These are phyloP conservation scores for Diaporthe aspalathi DNA, from an alignment of 2,329 filamentous ascomycete genomes.

Conservation along the genomic window DNA sequence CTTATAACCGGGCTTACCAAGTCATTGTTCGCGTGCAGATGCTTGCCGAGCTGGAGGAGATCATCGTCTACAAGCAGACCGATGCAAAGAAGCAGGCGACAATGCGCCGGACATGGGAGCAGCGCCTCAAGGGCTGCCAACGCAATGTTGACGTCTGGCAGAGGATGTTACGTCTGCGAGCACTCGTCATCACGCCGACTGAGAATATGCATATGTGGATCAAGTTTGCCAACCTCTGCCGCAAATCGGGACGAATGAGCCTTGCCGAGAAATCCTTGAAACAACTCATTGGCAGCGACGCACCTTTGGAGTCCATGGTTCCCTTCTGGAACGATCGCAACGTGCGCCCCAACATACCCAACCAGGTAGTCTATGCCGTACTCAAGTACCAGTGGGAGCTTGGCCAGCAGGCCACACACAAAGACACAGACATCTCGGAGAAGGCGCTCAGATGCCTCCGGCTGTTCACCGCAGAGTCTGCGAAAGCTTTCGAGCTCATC, in stretches of 20 bases:
- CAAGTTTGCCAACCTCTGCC: slow-evolving; percentile 97
- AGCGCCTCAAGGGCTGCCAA: slow-evolving; percentile 91
- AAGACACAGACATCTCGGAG: slow-evolving; percentile 60
- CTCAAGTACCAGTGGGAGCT: slow-evolving; percentile 97
- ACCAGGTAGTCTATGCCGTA: slow-evolving; percentile 94
- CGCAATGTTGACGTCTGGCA: slow-evolving; percentile 99
- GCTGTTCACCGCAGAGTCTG: slow-evolving; percentile 70
- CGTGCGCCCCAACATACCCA: slow-evolving; percentile 62
- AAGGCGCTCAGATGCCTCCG: slow-evolving; percentile 69
- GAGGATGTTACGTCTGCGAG: slow-evolving; percentile 93
- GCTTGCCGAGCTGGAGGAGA: slow-evolving; percentile 97
- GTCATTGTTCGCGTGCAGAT: slow-evolving; percentile 99
- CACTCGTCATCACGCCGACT: slow-evolving; percentile 88
- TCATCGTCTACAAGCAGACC: slow-evolving; percentile 97
- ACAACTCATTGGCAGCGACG: slow-evolving; percentile 82
- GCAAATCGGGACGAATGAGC: slow-evolving; percentile 94
- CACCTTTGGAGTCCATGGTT: slow-evolving; percentile 69
- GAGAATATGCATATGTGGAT: slow-evolving; percentile 99
- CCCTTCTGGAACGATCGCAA: slow-evolving; percentile 66
- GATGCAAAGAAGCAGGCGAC: slow-evolving; percentile 89
- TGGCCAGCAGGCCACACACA: slow-evolving; percentile 68
- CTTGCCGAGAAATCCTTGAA: slow-evolving; percentile 95
- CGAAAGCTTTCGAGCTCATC: slow-evolving; percentile 64
- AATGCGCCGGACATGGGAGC: slow-evolving; percentile 96
- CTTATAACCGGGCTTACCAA: slow-evolving; percentile 96